Conservation (phyloP, 768 basidiomycete genomes). For the Hericium rajendrae region DNA sequence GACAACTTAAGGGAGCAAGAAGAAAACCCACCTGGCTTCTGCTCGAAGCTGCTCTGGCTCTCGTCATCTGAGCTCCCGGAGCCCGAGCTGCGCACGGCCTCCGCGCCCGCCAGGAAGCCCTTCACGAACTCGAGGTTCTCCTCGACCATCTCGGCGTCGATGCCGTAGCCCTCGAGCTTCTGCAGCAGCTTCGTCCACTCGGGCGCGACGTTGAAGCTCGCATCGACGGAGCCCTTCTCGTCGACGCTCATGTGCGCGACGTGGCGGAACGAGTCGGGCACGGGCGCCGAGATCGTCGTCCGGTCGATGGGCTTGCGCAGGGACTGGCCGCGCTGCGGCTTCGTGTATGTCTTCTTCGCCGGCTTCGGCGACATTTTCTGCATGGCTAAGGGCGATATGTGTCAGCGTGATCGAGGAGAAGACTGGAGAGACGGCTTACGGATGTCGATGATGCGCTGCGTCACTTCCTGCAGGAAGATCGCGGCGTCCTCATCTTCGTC, state of each 20-base stretch:
- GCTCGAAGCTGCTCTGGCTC: neutral
- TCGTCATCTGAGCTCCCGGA: neutral
- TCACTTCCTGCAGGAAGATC: conserved; percentile 51
- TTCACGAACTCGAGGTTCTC: conserved; percentile 28
- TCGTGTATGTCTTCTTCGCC: conserved; percentile 16
- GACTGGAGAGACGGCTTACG: conserved; percentile 16
- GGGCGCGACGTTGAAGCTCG: conserved; percentile 42
- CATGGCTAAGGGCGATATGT: conserved; percentile 18
- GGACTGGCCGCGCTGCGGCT: conserved; percentile 1
- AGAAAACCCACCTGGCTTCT: conserved; percentile 18
- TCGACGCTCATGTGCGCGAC: conserved; percentile 55
- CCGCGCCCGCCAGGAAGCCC: conserved; percentile 18
- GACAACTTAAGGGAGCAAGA: neutral
- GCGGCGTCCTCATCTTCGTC: conserved; percentile 53
- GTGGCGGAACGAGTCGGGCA: conserved; percentile 55
- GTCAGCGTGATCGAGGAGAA: neutral
- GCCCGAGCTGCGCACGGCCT: conserved; percentile 10
- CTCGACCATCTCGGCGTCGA: conserved; percentile 21
- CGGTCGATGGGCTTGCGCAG: conserved; percentile 22
- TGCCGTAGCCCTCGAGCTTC: conserved; percentile 32
- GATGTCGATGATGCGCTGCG: conserved; percentile 37
- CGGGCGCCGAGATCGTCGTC: conserved; percentile 47
- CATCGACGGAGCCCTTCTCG: conserved; percentile 39
- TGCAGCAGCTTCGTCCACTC: conserved; percentile 38
- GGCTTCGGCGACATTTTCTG: conserved; percentile 21